A percentile compares a stretch with the other conserved stretches of the same genome.
phyloP scores from a whole-genome alignment of 2,329 filamentous ascomycete genomes.

The Ceratocystis ficicola region DNA sequence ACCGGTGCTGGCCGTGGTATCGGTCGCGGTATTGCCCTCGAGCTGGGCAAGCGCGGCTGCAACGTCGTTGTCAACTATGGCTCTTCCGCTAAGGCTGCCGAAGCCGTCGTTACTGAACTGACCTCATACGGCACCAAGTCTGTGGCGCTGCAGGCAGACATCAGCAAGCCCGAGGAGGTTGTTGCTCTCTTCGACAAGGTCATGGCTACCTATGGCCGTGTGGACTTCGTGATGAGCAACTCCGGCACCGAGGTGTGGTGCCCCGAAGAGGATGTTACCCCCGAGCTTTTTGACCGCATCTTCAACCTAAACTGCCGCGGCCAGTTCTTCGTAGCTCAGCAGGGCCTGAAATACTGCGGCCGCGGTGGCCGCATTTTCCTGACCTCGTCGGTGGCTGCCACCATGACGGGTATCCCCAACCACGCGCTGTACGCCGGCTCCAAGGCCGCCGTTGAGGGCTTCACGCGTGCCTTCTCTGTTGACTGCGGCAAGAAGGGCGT shows the following conservation, averaged over 20 bases:
- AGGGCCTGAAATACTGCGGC: constrained; percentile 58
- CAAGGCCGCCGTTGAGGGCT: constrained; percentile 62
- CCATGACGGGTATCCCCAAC: constrained; percentile 53
- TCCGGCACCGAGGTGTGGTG: constrained; percentile 60
- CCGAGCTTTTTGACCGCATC: constrained; percentile 59
- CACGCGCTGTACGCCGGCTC: constrained; percentile 60
- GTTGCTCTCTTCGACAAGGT: constrained; percentile 53
- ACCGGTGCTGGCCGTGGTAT: constrained; percentile 56
- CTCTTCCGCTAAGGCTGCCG: constrained; percentile 42
- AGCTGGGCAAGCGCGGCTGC: constrained; percentile 53
- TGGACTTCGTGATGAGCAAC: constrained; percentile 64
- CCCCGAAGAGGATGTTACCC: constrained; percentile 54
- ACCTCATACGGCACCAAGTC: constrained; percentile 44
- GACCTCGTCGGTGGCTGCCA: constrained; percentile 57
- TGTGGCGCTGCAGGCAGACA: constrained; percentile 51
- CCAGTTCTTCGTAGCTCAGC: constrained; percentile 68
- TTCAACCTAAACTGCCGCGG: constrained; percentile 60
- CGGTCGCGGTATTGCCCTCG: constrained; percentile 52
- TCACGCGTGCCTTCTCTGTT: constrained; percentile 58
- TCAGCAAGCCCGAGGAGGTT: constrained; percentile 48
- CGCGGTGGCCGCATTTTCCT: constrained; percentile 59
- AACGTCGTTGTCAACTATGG: constrained; percentile 57
- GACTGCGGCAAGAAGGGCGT: constrained; percentile 57
- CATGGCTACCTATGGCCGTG: constrained; percentile 51
- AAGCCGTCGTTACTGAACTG: constrained; percentile 44